phyloP scores from a whole-genome alignment of 2,329 filamentous ascomycete species.

The Trichoderma sp. region DNA sequence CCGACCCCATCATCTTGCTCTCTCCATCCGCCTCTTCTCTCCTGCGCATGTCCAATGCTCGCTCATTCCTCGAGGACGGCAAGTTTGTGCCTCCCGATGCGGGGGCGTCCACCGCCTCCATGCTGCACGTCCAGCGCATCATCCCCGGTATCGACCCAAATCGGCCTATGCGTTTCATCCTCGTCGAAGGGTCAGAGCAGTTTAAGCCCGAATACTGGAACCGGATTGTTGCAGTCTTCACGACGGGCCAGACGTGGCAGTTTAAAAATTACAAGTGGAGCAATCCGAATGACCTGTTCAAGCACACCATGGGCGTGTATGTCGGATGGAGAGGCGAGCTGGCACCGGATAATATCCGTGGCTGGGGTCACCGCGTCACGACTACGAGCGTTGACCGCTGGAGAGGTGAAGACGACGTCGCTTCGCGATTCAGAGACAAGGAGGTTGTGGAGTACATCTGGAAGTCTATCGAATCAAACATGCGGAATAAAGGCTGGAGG shows the following conservation, averaged over 20 bases:
- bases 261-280: slow-evolving; percentile 99
- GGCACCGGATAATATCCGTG: slow-evolving; percentile 73
- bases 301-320: slow-evolving; percentile 82
- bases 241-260: slow-evolving; percentile 96
- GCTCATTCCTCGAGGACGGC: slow-evolving; percentile 86
- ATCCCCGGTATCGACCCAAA: slow-evolving; percentile 70
- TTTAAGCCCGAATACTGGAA: slow-evolving; percentile 99
- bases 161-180: slow-evolving; percentile 85
- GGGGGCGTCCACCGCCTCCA: slow-evolving; percentile 68
- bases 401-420: slow-evolving; percentile 58
- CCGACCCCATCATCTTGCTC: slow-evolving; percentile 91
- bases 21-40: slow-evolving; percentile 94
- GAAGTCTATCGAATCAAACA: slow-evolving; percentile 83
- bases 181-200: slow-evolving; percentile 88
- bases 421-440: slow-evolving; percentile 76
- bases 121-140: slow-evolving; percentile 80
- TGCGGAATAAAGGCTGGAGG: slow-evolving; percentile 83
- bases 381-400: slow-evolving; percentile 83
- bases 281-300: slow-evolving; percentile 83
- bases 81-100: slow-evolving; percentile 77
- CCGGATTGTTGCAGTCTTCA: slow-evolving; percentile 93
- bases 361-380: slow-evolving; percentile 84
- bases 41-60: slow-evolving; percentile 93
- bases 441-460: slow-evolving; percentile 93
- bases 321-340: slow-evolving; percentile 89